Base-by-base conservation (phyloP, 805 yeast species). In the Nakazawaea peltata region DNA sequence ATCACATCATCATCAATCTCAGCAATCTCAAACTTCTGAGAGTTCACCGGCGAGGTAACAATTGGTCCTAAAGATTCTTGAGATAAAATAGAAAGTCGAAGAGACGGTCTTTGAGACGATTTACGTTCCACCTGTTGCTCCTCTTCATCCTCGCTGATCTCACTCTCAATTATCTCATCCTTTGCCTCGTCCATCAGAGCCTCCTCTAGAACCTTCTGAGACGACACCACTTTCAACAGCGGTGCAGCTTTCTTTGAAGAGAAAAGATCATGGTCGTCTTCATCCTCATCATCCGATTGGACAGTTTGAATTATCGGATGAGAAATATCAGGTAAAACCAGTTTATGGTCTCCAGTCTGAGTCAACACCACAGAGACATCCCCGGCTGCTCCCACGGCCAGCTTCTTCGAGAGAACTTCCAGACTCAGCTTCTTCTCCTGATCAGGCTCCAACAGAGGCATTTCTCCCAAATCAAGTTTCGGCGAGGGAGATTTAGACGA, bases 1-100 rank as follows among this genome's bases (percentile, higher is more conserved):
- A 37, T 37, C 17, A 37, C 40, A 25, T 32, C 35, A 21, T 37
- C 40, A 19, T 37, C 40, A 19, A 28, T n/a, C n/a, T 36, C 13
- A 5, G 30, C 13, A 10, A 32, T 21, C 29, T 32, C 36, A 12
- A 32, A 37, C 19, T 28, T 28, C 5, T 29, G 27, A 4, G 36
- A 24, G 15, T 9, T 12, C 3, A 37, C n/a, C 9, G 40, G 36
- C 9, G 40, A 32, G 19, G 10, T 32, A n/a, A 24, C 30, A 11
- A 29, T 26, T 9, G 16, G 13, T 15, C 24, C 33, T 1, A 14
- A n/a, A 19, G 19, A 11, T 8, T 4, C 23, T 12, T n/a, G 7
- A 26, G 39, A 32, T 3, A 30, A 21, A 7, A 35, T n/a, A 6
- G 38, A 35, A 5, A 35, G 17, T 12, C 38, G 18, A 14, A 34